Percentiles rank a stretch among this genome's conserved stretches.
Evolutionary conservation across 2,329 filamentous ascomycete genomes (phyloP).

Genomic region (Xylariaceae sp.): DNA sequence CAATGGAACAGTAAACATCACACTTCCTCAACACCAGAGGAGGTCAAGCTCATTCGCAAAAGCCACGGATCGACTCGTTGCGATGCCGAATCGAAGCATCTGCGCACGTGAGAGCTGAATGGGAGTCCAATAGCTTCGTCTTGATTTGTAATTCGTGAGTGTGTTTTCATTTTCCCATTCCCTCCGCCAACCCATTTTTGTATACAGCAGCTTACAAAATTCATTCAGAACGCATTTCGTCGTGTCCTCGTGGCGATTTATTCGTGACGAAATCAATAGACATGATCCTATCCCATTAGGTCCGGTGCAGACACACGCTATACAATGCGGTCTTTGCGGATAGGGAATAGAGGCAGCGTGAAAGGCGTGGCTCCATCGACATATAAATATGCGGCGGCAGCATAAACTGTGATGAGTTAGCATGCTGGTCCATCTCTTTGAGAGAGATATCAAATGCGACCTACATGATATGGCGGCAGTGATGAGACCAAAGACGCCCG

Average conservation of each 20-base stretch:
- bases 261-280: slow-evolving; percentile 3
- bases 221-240: slow-evolving; percentile 1
- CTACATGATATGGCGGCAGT: slow-evolving; percentile 23
- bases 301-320: slow-evolving; percentile 11
- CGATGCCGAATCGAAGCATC: not conserved
- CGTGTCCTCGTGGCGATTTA: slow-evolving; percentile 11
- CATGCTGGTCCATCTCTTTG: not conserved
- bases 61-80: not conserved
- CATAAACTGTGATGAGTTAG: slow-evolving; percentile 20
- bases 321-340: slow-evolving; percentile 23
- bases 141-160: too few relatives aligned
- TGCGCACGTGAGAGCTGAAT: too few relatives aligned
- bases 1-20: not conserved
- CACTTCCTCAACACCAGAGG: not conserved
- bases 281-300: slow-evolving; percentile 3
- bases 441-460: not conserved
- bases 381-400: slow-evolving; percentile 22
- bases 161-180: too few relatives aligned
- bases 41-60: not conserved
- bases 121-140: too few relatives aligned
- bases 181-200: slow-evolving; percentile 13
- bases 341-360: slow-evolving; percentile 25
- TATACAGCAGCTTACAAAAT: slow-evolving; percentile 16
- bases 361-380: slow-evolving; percentile 23
- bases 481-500: slow-evolving; percentile 24